Conservation (phyloP, 176 grass and related monocot species). For the Carex kokanica region DNA sequence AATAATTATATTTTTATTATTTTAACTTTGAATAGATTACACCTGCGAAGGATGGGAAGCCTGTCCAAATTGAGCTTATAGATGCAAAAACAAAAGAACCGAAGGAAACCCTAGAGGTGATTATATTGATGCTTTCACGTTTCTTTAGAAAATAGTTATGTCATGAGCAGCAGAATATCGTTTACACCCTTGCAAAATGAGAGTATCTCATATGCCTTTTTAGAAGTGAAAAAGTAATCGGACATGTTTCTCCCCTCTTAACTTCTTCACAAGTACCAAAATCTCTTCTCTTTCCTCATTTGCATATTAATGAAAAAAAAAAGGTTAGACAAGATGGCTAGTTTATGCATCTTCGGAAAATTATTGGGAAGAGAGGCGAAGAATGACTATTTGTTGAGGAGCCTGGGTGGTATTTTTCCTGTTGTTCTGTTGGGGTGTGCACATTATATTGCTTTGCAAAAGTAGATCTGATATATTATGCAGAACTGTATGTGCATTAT, state of each 20-base stretch:
- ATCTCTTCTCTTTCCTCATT: background rate
- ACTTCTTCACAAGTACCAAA: background rate
- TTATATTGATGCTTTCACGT: slow-evolving; percentile 19
- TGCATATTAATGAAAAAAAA: background rate
- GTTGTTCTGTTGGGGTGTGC: background rate
- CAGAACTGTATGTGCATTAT: background rate
- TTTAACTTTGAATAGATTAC: slow-evolving; percentile 55
- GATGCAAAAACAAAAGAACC: slow-evolving; percentile 95
- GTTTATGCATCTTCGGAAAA: background rate
- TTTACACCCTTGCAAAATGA: slow-evolving; percentile 2
- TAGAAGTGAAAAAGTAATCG: background rate
- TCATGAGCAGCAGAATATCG: background rate
- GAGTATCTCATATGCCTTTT: background rate
- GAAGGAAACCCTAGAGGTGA: slow-evolving; percentile 86
- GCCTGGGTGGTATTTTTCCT: background rate
- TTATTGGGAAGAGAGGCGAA: background rate
- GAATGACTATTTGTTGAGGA: background rate
- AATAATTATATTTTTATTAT: background rate
- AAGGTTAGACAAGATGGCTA: background rate
- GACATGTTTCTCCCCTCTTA: background rate
- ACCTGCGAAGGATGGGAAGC: slow-evolving; percentile 84
- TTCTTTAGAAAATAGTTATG: background rate
- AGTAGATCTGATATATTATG: background rate
- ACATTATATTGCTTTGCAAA: background rate
- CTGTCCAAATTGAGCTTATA: slow-evolving; percentile 91